A percentile compares a stretch with the other conserved stretches of the same genome.
phyloP scores from a whole-genome alignment of 805 yeast species.

The Candida parachauliodes region DNA sequence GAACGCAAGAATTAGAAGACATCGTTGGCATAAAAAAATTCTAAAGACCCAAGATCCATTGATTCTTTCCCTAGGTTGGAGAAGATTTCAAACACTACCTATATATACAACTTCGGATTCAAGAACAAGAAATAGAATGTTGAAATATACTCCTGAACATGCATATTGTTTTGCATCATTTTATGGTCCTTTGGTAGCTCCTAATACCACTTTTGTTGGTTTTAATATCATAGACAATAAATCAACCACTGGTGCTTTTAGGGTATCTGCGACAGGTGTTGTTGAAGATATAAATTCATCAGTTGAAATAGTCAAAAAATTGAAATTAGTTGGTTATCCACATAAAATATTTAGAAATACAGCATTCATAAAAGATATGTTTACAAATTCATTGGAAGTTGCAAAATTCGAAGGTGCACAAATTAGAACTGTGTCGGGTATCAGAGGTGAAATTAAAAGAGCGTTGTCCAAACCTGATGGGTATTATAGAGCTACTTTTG shows the following conservation, averaged over 20 bases:
- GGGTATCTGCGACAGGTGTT: conserved; percentile 96
- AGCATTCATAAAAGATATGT: conserved; percentile 97
- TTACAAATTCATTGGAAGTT: conserved; percentile 84
- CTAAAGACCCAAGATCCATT: conserved; percentile 94
- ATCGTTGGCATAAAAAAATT: conserved; percentile 97
- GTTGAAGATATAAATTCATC: conserved; percentile 90
- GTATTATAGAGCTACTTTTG: conserved; percentile 92
- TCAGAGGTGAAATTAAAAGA: conserved; percentile 94
- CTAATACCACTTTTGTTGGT: conserved; percentile 96
- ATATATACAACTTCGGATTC: conserved; percentile 95
- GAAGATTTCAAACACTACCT: conserved; percentile 96
- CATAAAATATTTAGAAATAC: conserved; percentile 91
- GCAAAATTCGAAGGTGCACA: conserved; percentile 98
- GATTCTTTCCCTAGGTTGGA: conserved; percentile 93
- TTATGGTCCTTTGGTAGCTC: conserved; percentile 96
- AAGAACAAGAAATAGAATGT: conserved; percentile 95
- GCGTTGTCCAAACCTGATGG: conserved; percentile 95
- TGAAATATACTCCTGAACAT: conserved; percentile 97
- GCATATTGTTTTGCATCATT: conserved; percentile 94
- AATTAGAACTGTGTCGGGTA: conserved; percentile 94
- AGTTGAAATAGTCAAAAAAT: conserved; percentile 90
- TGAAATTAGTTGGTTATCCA: conserved; percentile 94
- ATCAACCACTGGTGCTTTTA: conserved; percentile 82
- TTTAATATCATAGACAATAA: conserved; percentile 82
- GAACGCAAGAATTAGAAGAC: conserved; percentile 93